Base-by-base conservation (phyloP, 2,329 filamentous ascomycete genomes). In the Colletotrichum nymphaeae region DNA sequence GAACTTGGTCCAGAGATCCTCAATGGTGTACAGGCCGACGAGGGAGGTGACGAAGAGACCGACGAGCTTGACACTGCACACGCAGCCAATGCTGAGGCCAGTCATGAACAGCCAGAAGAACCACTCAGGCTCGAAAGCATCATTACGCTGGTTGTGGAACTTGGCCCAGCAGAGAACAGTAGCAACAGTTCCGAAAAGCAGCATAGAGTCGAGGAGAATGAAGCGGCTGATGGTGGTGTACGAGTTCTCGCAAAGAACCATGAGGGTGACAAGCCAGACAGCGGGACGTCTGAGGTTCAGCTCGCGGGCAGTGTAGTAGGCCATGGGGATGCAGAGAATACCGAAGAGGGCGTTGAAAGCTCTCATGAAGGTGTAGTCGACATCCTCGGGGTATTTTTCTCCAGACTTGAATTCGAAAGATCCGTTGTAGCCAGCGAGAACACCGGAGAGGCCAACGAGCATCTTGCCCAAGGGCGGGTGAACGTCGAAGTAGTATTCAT, bases 351-450 rank as follows among this genome's bases (percentile, higher is more conserved):
- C 93, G 83, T 98, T 99, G 90, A 99, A 99, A 74, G 96, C 90
- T 78, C 97, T 94, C 97, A 99, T 99, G 81, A 98, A 98, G 78
- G 95, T 97, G 84, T 97, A 99, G 87, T 99, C 93, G 81, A 99
- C 89, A 80, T 98, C 95, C 77, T 92, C 91, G 12, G 97, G 97
- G 82, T 99, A 99, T 67, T 91, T 95, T 81, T 98, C 97, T 82
- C 97, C 97, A 67, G 96, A 98, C 85, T 99, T 99, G 90, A 99
- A 99, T 81, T 99, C 97, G 85, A 99, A 99, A 4, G 96, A 97
- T 72, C 97, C 97, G 87, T 99, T 99, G 88, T 99, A 99, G 77
- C 96, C 96, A 77, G 96, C 97, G 74, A 99, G 89, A 81, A 97
- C 97, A 81, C 97, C 97, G 7, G 97, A 98, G 64, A 99, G 89